Evolutionary conservation across 345 rosid genomes (phyloP).

Genomic region (Dimocarpus longan): DNA sequence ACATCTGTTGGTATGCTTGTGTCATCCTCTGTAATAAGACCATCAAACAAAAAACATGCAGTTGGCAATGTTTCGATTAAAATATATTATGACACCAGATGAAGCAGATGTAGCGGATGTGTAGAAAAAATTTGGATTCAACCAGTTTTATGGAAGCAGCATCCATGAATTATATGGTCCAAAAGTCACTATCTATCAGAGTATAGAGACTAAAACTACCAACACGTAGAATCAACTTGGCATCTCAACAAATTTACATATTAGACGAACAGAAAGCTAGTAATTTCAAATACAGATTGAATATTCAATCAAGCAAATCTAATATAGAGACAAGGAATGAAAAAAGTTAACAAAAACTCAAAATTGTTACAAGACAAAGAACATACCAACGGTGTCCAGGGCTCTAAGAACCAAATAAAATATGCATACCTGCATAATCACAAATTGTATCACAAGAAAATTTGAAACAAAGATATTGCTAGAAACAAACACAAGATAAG

Average conservation of each 20-base stretch:
- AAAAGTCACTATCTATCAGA: neutral
- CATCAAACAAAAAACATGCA: slow-evolving; percentile 3
- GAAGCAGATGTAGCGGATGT: neutral
- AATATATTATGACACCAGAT: neutral
- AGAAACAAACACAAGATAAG: neutral
- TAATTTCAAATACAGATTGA: neutral
- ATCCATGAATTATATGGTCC: neutral
- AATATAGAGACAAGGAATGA: slow-evolving; percentile 12
- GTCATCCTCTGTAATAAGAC: slow-evolving; percentile 83
- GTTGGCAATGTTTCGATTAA: neutral
- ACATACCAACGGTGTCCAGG: slow-evolving; percentile 94
- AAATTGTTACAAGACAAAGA: slow-evolving; percentile 16
- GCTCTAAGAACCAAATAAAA: slow-evolving; percentile 96
- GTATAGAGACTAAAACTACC: neutral
- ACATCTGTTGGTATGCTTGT: slow-evolving; percentile 83
- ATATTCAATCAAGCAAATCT: neutral
- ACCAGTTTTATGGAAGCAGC: neutral
- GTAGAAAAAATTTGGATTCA: neutral
- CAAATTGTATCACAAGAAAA: neutral
- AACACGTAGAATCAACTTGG: neutral
- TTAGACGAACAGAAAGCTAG: neutral
- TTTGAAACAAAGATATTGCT: neutral
- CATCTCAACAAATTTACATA: neutral
- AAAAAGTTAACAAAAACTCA: neutral
- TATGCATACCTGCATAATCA: slow-evolving; percentile 73